Conservation (phyloP, 2,329 filamentous ascomycete species). For the Penicillium vulpinum region DNA sequence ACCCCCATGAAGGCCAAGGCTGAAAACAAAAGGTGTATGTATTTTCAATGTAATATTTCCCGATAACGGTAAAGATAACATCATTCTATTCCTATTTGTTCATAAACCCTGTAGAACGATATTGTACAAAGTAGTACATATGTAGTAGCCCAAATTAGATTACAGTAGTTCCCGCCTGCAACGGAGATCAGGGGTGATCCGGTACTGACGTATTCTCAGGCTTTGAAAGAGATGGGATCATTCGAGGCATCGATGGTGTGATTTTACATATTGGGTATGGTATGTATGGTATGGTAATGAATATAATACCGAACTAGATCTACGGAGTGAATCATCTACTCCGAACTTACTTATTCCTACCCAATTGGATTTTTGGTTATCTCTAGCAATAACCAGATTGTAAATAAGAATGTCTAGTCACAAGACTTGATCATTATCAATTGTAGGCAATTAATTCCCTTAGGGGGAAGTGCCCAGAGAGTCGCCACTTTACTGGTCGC, state of each 20-base stretch:
- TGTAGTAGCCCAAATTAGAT: neutral
- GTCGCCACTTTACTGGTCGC: slow-evolving; percentile 12
- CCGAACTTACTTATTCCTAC: too few relatives aligned
- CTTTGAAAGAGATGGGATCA: slow-evolving; percentile 26
- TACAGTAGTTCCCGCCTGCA: slow-evolving; percentile 22
- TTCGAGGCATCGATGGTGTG: slow-evolving; percentile 28
- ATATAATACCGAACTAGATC: neutral
- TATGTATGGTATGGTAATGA: slow-evolving; percentile 7
- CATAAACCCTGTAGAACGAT: neutral
- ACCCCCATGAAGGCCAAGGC: slow-evolving; percentile 3
- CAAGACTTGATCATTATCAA: slow-evolving; percentile 2
- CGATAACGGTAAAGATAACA: neutral
- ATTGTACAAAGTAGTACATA: too few relatives aligned
- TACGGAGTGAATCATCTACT: neutral
- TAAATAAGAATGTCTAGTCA: neutral
- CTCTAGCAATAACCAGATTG: neutral
- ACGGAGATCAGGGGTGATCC: slow-evolving; percentile 27
- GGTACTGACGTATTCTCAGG: slow-evolving; percentile 24
- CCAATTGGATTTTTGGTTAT: neutral
- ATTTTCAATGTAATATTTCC: neutral
- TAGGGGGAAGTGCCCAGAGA: slow-evolving; percentile 5
- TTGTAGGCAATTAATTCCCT: neutral
- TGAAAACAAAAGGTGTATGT: slow-evolving; percentile 3
- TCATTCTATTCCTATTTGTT: neutral
- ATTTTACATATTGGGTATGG: slow-evolving; percentile 10